Conservation (phyloP, 768 basidiomycete genomes). For the Hirschioporus abietinus region DNA sequence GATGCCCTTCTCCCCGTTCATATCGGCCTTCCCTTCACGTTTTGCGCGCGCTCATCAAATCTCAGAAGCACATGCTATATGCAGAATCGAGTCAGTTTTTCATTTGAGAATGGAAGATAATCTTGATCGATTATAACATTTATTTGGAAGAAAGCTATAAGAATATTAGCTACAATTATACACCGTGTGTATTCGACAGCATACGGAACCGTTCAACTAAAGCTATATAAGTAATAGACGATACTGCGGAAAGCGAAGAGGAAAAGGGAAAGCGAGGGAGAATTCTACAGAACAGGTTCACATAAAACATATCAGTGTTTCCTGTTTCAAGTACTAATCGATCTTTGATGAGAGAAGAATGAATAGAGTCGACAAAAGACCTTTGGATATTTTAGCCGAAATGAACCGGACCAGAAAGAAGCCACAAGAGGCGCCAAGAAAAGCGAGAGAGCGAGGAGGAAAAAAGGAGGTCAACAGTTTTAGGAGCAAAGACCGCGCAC, state of each 20-base stretch:
- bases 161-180: constrained; percentile 1
- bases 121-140: not conserved
- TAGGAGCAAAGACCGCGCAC: not conserved
- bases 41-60: not conserved
- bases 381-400: not conserved
- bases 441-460: not conserved
- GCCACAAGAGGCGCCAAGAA: not conserved
- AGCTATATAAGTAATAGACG: not conserved
- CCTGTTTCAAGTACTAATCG: not conserved
- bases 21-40: not conserved
- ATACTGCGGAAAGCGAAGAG: not conserved
- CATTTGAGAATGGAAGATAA: too few relatives aligned
- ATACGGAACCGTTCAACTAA: not conserved
- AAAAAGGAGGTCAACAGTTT: not conserved
- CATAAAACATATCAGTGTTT: not conserved
- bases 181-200: not conserved
- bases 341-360: not conserved
- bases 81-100: too few relatives aligned
- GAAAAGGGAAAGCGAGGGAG: not conserved
- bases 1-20: not conserved
- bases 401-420: not conserved
- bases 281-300: not conserved
- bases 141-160: not conserved
- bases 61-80: too few relatives aligned
- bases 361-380: not conserved